These are phyloP conservation scores for Rhizopus sp. DNA, from an alignment of 371 early-diverging fungal species.

Conservation along the genomic window DNA sequence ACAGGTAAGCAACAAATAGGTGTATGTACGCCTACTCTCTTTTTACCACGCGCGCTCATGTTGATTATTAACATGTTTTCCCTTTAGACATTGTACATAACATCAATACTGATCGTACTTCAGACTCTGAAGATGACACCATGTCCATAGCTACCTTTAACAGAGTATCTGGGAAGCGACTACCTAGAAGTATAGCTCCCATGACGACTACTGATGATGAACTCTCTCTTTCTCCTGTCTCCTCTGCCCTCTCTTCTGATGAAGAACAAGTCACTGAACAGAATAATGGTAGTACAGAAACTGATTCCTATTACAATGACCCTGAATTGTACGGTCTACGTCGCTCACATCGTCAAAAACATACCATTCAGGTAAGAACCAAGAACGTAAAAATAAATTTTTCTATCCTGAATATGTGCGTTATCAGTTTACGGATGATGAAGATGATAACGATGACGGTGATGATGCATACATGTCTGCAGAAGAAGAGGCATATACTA, in stretches of 20 bases:
- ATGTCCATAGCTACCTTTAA: background rate
- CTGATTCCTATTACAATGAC: constrained; percentile 11
- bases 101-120: background rate
- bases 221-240: constrained; percentile 1
- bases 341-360: constrained; percentile 23
- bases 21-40: no score
- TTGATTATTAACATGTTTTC: background rate
- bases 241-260: constrained; percentile 1
- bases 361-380: background rate
- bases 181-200: constrained; percentile 2
- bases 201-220: constrained; percentile 3
- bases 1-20: no score
- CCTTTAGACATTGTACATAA: background rate
- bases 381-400: background rate
- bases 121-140: constrained; percentile 2
- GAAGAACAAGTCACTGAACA: constrained; percentile 7
- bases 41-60: no score
- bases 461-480: background rate
- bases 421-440: background rate
- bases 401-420: background rate
- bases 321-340: constrained; percentile 30
- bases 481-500: constrained; percentile 24
- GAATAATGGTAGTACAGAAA: background rate
- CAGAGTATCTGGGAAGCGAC: constrained; percentile 2
- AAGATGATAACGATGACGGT: constrained; percentile 1